Percentiles rank a stretch among this genome's conserved stretches.
Evolutionary conservation across 1,284 basidiomycete genomes (phyloP).

Genomic region (Marasmius fiardii): DNA sequence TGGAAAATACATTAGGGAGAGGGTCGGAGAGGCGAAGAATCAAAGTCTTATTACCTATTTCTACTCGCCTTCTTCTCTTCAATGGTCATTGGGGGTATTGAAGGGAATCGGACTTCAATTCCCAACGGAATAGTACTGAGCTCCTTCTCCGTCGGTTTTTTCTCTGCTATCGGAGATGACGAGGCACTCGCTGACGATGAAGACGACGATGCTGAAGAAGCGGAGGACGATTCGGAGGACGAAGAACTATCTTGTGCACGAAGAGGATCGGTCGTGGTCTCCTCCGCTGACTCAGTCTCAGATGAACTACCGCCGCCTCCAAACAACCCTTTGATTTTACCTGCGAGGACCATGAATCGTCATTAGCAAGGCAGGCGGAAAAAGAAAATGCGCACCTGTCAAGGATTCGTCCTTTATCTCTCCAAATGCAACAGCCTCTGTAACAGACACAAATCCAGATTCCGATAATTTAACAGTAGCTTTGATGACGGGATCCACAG

Average conservation of each 20-base stretch:
- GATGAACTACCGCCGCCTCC: slow-evolving; percentile 54
- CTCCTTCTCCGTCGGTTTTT: slow-evolving; percentile 39
- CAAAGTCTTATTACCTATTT: slow-evolving; percentile 48
- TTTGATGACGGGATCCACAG: slow-evolving; percentile 73
- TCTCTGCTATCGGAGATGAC: slow-evolving; percentile 22
- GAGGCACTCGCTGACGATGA: slow-evolving; percentile 21
- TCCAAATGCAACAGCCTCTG: slow-evolving; percentile 70
- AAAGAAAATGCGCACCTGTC: slow-evolving; percentile 44
- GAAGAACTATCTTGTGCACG: slow-evolving; percentile 28
- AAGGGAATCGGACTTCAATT: slow-evolving; percentile 59
- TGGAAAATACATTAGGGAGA: not conserved
- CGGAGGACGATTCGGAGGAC: slow-evolving; percentile 22
- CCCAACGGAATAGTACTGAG: slow-evolving; percentile 58
- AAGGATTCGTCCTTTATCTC: slow-evolving; percentile 79
- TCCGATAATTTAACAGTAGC: slow-evolving; percentile 80
- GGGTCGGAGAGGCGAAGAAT: not conserved
- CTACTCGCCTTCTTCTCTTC: slow-evolving; percentile 71
- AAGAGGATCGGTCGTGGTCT: slow-evolving; percentile 35
- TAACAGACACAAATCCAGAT: slow-evolving; percentile 79
- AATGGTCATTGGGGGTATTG: slow-evolving; percentile 67
- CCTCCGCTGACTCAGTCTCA: slow-evolving; percentile 28
- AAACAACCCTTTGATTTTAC: slow-evolving; percentile 84
- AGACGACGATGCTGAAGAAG: slow-evolving; percentile 25
- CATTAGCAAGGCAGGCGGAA: slow-evolving; percentile 8
- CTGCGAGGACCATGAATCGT: slow-evolving; percentile 38